A percentile compares a stretch with the other conserved stretches of the same genome.
Conservation (phyloP, 139 green algal genomes). For the Chlorella sp. region DNA sequence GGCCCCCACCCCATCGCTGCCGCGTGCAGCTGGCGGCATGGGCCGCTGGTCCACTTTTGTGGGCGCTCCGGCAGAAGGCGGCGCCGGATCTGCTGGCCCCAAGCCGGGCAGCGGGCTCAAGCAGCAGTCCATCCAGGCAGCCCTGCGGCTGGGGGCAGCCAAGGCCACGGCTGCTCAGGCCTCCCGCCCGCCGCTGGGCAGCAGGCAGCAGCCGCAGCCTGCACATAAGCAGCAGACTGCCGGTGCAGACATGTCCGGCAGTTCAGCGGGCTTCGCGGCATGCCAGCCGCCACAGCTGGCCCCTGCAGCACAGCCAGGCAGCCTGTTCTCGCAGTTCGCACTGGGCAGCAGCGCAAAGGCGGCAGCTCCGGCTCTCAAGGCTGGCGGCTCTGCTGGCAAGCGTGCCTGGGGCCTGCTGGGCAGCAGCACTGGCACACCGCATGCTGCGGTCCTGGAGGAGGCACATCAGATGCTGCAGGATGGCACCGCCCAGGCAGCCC, state of each 20-base stretch:
- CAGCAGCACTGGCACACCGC: background rate
- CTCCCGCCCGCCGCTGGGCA: background rate
- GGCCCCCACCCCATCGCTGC: background rate
- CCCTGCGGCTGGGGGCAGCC: background rate
- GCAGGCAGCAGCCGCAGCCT: background rate
- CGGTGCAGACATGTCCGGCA: too few species aligned
- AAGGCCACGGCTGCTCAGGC: background rate
- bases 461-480: background rate
- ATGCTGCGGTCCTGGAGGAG: background rate
- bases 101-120: background rate
- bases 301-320: background rate
- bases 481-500: background rate
- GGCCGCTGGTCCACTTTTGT: too few species aligned
- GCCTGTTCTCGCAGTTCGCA: conserved; percentile 17
- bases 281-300: background rate
- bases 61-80: too few species aligned
- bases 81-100: too few species aligned
- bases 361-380: background rate
- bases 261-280: too few species aligned
- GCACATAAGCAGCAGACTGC: background rate
- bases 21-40: background rate
- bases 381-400: background rate
- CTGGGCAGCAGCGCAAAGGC: background rate
- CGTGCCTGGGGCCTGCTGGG: background rate
- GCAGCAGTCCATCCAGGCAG: background rate